Evolutionary conservation across 768 basidiomycete species (phyloP).

Genomic region (Steccherinum ochraceum): DNA sequence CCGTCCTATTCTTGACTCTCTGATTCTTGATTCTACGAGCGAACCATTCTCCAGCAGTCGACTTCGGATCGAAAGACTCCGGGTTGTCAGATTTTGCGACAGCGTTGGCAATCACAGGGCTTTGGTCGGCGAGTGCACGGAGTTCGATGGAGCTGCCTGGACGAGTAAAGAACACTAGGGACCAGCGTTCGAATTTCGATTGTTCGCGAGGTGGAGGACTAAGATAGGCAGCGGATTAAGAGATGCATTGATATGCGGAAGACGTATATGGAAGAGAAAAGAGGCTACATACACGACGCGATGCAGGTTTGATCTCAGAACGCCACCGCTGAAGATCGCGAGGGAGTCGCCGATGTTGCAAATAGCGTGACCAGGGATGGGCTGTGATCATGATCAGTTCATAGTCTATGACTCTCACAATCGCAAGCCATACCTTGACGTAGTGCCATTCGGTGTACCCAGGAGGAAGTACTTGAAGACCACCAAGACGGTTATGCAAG

Average conservation of each 20-base stretch:
- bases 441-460: constrained; percentile 60
- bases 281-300: constrained; percentile 42
- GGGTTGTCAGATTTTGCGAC: constrained; percentile 29
- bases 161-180: constrained; percentile 62
- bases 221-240: neutral
- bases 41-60: constrained; percentile 37
- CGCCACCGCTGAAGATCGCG: constrained; percentile 51
- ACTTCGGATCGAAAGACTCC: constrained; percentile 26
- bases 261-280: neutral
- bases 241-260: constrained; percentile 7
- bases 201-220: constrained; percentile 54
- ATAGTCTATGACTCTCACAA: neutral
- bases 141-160: constrained; percentile 49
- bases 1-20: constrained; percentile 32
- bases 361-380: constrained; percentile 20
- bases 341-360: constrained; percentile 23
- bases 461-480: constrained; percentile 60
- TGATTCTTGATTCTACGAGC: constrained; percentile 33
- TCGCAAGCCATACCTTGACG: constrained; percentile 37
- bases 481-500: constrained; percentile 63
- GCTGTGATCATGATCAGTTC: constrained; percentile 4
- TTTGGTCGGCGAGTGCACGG: constrained; percentile 45
- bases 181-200: constrained; percentile 49
- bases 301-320: constrained; percentile 55
- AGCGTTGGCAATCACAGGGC: constrained; percentile 41